A percentile compares a stretch with the other conserved stretches of the same genome.
Conservation (phyloP, 2,329 filamentous ascomycete species). For the Colletotrichum gigasporum region DNA sequence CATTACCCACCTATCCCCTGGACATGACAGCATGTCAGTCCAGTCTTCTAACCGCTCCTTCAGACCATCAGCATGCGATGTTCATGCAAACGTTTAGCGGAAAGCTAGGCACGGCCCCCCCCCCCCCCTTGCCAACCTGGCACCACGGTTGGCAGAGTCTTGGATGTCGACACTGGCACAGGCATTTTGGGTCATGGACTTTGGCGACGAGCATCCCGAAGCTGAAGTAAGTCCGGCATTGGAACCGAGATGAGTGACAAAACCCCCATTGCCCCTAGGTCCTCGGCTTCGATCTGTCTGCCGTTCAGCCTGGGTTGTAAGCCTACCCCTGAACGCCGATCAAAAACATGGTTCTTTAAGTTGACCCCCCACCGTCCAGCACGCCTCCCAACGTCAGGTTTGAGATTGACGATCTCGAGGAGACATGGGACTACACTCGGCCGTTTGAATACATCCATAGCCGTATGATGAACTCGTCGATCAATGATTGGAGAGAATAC, state of each 20-base stretch:
- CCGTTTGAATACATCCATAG: constrained; percentile 24
- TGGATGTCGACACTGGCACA: constrained; percentile 59
- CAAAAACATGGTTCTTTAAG: background rate
- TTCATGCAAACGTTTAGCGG: constrained; percentile 42
- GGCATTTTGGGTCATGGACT: constrained; percentile 57
- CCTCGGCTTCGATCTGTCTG: background rate
- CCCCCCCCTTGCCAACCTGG: constrained; percentile 36
- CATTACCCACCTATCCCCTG: too few species aligned
- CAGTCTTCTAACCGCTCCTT: background rate
- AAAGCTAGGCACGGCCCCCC: constrained; percentile 40
- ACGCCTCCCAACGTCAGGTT: constrained; percentile 56
- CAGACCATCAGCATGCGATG: constrained; percentile 47
- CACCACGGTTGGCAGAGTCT: constrained; percentile 37
- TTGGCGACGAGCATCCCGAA: constrained; percentile 38
- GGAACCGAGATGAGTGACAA: too few species aligned
- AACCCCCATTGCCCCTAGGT: too few species aligned
- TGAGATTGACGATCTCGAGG: constrained; percentile 47
- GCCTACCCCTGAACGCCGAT: too few species aligned
- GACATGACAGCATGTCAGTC: background rate
- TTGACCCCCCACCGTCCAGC: background rate
- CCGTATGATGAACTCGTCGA: background rate
- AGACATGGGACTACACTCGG: constrained; percentile 41
- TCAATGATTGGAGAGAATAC: background rate
- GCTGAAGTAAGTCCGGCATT: constrained; percentile 30
- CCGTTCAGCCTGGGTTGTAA: constrained; percentile 31